These are phyloP conservation scores for Blastomyces parvus DNA, from an alignment of 2,329 filamentous ascomycete species.

Conservation along the genomic window DNA sequence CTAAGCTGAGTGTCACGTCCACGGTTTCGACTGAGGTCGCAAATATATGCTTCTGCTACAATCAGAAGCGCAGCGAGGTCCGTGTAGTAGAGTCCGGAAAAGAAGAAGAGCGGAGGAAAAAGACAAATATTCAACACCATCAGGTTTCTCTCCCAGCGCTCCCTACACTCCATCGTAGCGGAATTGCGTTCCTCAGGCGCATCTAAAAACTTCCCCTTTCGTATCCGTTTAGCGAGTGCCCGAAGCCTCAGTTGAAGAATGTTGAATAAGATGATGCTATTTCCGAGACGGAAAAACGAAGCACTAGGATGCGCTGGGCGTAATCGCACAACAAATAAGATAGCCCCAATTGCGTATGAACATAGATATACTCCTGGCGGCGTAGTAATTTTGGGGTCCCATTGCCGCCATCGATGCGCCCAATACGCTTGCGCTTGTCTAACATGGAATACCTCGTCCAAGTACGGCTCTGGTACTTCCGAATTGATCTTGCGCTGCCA, in stretches of 20 bases:
- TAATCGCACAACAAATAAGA: conserved; percentile 19
- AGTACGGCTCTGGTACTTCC: conserved; percentile 49
- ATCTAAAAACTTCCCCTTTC: conserved; percentile 18
- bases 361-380: conserved; percentile 68
- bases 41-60: conserved; percentile 60
- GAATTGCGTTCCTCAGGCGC: neutral
- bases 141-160: conserved; percentile 15
- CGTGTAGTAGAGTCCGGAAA: conserved; percentile 90
- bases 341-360: conserved; percentile 39
- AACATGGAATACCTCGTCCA: conserved; percentile 55
- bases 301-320: conserved; percentile 27
- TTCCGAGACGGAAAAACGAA: conserved; percentile 30
- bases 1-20: conserved; percentile 4
- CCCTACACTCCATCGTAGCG: conserved; percentile 15
- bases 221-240: conserved; percentile 41
- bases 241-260: conserved; percentile 45
- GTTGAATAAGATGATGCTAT: conserved; percentile 29
- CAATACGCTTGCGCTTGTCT: conserved; percentile 88
- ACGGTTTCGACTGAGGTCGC: conserved; percentile 32
- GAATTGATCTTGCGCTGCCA: conserved; percentile 41
- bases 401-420: conserved; percentile 59
- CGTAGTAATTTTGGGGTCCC: conserved; percentile 97
- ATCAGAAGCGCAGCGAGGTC: conserved; percentile 73
- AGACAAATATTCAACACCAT: conserved; percentile 66
- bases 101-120: conserved; percentile 91